Conservation (phyloP, 2,329 filamentous ascomycete genomes). For the Fonsecaea pedrosoi region DNA sequence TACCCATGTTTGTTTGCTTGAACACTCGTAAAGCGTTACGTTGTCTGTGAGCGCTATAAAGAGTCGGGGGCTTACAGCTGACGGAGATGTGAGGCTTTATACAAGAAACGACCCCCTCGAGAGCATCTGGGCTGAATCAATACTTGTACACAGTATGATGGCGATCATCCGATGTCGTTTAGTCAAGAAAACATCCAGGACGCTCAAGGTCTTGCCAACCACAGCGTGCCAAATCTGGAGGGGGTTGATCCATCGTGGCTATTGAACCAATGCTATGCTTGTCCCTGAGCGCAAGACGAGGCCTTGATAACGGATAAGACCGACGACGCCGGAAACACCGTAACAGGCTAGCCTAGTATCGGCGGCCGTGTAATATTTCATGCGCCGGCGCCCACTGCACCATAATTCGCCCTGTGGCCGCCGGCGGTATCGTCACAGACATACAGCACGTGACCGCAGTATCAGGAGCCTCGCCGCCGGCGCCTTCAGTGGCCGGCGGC, state of each 20-base stretch:
- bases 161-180: constrained; percentile 12
- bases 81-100: constrained; percentile 24
- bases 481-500: constrained; percentile 10
- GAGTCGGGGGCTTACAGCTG: not conserved
- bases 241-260: not conserved
- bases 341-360: constrained; percentile 22
- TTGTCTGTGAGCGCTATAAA: not conserved
- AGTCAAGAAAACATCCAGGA: constrained; percentile 21
- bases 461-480: constrained; percentile 16
- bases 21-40: not conserved
- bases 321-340: not conserved
- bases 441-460: constrained; percentile 3
- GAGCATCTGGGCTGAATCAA: not conserved
- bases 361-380: constrained; percentile 24
- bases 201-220: constrained; percentile 4
- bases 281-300: not conserved
- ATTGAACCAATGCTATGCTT: constrained; percentile 1
- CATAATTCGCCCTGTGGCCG: constrained; percentile 20
- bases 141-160: not conserved
- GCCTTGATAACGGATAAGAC: constrained; percentile 27
- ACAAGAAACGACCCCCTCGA: not conserved
- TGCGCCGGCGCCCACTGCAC: constrained; percentile 3
- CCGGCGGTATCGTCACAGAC: constrained; percentile 28
- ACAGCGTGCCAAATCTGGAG: not conserved
- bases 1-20: constrained; percentile 31